Evolutionary conservation across 805 yeast genomes (phyloP).

Genomic region (Zygosaccharomyces pseudorouxii): DNA sequence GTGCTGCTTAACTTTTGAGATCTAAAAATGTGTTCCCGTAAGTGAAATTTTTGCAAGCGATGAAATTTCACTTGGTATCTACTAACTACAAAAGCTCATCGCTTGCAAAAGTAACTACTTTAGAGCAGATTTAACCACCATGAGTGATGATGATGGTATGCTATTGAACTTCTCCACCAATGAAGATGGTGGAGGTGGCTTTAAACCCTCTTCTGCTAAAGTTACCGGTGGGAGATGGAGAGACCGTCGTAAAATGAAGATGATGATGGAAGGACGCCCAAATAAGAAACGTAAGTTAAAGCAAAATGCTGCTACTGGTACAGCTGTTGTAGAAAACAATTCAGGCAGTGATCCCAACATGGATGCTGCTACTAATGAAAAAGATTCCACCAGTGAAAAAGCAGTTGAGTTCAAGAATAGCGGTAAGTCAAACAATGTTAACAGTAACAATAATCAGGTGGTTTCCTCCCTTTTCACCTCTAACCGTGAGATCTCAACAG

Average conservation of each 20-base stretch:
- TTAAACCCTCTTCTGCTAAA: slow-evolving; percentile 32
- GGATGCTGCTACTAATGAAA: not conserved
- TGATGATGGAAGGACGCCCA: slow-evolving; percentile 42
- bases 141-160: slow-evolving; percentile 40
- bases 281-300: slow-evolving; percentile 10
- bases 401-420: not conserved
- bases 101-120: not conserved
- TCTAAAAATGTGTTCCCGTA: not conserved
- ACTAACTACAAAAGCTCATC: not conserved
- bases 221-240: slow-evolving; percentile 78
- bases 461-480: slow-evolving; percentile 84
- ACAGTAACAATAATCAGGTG: slow-evolving; percentile 40
- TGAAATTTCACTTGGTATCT: slow-evolving; percentile 8
- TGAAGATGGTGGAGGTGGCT: slow-evolving; percentile 22
- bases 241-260: slow-evolving; percentile 63
- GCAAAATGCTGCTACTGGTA: not conserved
- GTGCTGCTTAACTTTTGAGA: not conserved
- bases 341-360: not conserved
- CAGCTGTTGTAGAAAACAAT: not conserved
- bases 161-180: slow-evolving; percentile 63
- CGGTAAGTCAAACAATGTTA: not conserved
- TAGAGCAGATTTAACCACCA: slow-evolving; percentile 1
- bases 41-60: slow-evolving; percentile 12
- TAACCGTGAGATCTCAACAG: slow-evolving; percentile 46
- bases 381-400: not conserved